These are phyloP conservation scores for Saussurea involucrata DNA, from an alignment of 129 eudicot species.

Conservation along the genomic window DNA sequence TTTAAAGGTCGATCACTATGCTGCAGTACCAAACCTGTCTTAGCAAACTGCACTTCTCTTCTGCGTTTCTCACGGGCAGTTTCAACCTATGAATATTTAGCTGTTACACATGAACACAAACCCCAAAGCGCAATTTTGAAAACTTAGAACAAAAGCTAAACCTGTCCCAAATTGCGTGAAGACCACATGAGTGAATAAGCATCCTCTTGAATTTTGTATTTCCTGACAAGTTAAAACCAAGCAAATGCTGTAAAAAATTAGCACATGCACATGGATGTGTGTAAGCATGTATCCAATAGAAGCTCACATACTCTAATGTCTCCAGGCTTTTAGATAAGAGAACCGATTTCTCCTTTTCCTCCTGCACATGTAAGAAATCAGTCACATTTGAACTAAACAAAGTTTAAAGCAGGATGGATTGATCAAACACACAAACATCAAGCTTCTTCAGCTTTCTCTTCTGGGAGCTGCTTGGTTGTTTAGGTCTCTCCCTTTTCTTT, in stretches of 20 bases:
- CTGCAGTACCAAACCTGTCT: slow-evolving; percentile 66
- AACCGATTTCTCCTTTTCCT: slow-evolving; percentile 61
- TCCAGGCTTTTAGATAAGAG: slow-evolving; percentile 72
- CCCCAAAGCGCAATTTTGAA: neutral
- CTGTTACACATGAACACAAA: neutral
- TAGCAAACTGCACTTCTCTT: slow-evolving; percentile 78
- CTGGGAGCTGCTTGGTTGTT: slow-evolving; percentile 65
- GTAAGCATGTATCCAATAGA: neutral
- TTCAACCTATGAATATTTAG: slow-evolving; percentile 48
- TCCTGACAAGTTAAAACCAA: slow-evolving; percentile 47
- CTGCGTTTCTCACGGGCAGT: slow-evolving; percentile 77
- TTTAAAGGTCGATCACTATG: slow-evolving; percentile 44
- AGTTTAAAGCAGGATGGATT: neutral
- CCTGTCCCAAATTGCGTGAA: slow-evolving; percentile 90
- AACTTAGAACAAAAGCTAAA: slow-evolving; percentile 5
- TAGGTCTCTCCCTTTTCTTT: slow-evolving; percentile 33
- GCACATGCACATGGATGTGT: neutral
- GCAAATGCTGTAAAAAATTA: neutral
- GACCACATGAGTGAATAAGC: slow-evolving; percentile 84
- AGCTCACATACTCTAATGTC: slow-evolving; percentile 68
- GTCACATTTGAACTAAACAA: slow-evolving; percentile 8
- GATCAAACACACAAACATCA: slow-evolving; percentile 46
- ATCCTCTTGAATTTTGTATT: slow-evolving; percentile 71
- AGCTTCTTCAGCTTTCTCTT: slow-evolving; percentile 72
- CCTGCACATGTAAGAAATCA: slow-evolving; percentile 43